phyloP scores from a whole-genome alignment of 805 yeast species.

The Saccharomycopsis selenospora region DNA sequence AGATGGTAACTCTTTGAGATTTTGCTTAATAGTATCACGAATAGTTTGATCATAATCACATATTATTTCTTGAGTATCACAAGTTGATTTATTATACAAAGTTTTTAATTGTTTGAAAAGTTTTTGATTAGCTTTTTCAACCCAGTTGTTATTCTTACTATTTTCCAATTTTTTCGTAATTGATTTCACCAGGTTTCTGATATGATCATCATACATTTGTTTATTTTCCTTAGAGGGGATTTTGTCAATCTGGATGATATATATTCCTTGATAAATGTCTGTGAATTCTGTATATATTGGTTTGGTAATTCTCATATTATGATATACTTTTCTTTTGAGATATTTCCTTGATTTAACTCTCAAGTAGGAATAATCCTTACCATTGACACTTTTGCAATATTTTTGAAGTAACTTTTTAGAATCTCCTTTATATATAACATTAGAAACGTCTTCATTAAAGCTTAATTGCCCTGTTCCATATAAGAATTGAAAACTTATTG shows the following conservation, averaged over 20 bases:
- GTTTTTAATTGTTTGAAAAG: not conserved
- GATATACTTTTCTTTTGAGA: not conserved
- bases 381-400: conserved; percentile 1
- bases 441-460: not conserved
- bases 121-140: not conserved
- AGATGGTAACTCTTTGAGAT: not conserved
- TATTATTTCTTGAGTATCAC: not conserved
- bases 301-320: not conserved
- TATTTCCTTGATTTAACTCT: not conserved
- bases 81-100: not conserved
- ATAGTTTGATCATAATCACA: not conserved
- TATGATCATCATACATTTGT: not conserved
- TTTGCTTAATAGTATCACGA: not conserved
- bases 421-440: not conserved
- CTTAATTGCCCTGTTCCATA: not conserved
- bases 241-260: not conserved
- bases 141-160: not conserved
- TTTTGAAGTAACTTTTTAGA: not conserved
- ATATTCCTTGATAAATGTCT: not conserved
- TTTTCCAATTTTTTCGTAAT: not conserved
- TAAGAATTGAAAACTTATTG: not conserved
- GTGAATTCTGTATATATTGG: not conserved
- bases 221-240: not conserved
- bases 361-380: not conserved
- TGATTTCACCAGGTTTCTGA: not conserved